Conservation (phyloP, 257 asterid genomes). For the Prunella vulgaris region DNA sequence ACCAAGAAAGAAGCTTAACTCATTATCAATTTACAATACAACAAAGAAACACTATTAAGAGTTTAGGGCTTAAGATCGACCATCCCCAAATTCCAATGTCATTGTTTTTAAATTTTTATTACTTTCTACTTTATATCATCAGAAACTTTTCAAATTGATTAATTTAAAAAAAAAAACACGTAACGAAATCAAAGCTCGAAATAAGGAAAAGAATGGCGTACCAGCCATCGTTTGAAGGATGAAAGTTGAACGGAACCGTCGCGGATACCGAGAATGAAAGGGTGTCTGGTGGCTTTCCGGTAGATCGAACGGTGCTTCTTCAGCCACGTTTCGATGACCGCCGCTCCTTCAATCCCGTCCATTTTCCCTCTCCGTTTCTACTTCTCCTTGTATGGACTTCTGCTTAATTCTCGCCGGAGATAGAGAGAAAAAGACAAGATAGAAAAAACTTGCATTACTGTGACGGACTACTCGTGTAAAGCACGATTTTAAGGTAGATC, state of each 20-base stretch:
- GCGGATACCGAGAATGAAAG: constrained; percentile 60
- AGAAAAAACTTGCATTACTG: not conserved
- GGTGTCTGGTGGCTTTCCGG: constrained; percentile 69
- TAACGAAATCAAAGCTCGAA: constrained; percentile 9
- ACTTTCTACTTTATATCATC: too few species aligned
- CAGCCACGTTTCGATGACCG: constrained; percentile 47
- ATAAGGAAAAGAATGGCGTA: not conserved
- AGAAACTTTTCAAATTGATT: not conserved
- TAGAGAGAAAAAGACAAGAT: not conserved
- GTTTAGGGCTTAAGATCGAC: not conserved
- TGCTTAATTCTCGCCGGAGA: too few species aligned
- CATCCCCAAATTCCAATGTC: not conserved
- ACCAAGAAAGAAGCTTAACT: not conserved
- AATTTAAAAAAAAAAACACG: not conserved
- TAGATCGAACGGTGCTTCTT: constrained; percentile 46
- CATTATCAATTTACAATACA: too few species aligned
- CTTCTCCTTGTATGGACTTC: not conserved
- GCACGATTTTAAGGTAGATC: too few species aligned
- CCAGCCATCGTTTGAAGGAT: constrained; percentile 90
- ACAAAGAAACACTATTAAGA: too few species aligned
- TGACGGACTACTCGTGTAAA: not conserved
- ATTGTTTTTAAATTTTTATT: not conserved
- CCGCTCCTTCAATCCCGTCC: constrained; percentile 25
- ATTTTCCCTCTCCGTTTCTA: not conserved
- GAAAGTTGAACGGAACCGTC: constrained; percentile 65